Percentiles rank a stretch among this genome's conserved stretches.
Conservation (phyloP, 768 basidiomycete species). For the Asterophora lycoperdoides region DNA sequence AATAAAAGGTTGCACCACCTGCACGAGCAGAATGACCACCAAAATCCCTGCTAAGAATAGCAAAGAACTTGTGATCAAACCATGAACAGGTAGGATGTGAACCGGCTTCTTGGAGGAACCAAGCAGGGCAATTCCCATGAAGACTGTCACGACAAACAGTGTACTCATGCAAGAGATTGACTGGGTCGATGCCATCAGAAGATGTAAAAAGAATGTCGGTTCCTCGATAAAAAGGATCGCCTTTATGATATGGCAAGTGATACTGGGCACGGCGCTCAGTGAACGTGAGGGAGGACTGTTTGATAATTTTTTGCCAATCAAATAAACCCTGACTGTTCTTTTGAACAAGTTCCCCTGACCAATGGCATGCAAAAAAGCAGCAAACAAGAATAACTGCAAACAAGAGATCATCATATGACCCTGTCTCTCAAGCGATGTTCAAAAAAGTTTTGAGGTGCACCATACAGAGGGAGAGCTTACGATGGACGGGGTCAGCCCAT, state of each 20-base stretch:
- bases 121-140: slow-evolving; percentile 10
- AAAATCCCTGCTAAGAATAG: slow-evolving; percentile 13
- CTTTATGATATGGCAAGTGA: slow-evolving; percentile 27
- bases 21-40: slow-evolving; percentile 21
- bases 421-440: not conserved
- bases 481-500: not conserved
- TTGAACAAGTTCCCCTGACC: slow-evolving; percentile 20
- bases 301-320: slow-evolving; percentile 26
- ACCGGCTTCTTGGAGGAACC: slow-evolving; percentile 20
- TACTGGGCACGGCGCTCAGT: slow-evolving; percentile 5
- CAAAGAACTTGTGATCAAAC: slow-evolving; percentile 19
- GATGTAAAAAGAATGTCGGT: slow-evolving; percentile 19
- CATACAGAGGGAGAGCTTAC: not conserved
- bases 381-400: slow-evolving; percentile 18
- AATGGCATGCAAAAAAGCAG: slow-evolving; percentile 26
- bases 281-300: slow-evolving; percentile 2
- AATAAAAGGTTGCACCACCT: slow-evolving; percentile 16
- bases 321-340: slow-evolving; percentile 7
- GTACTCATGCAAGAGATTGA: slow-evolving; percentile 4
- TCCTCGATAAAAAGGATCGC: slow-evolving; percentile 23
- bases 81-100: slow-evolving; percentile 16
- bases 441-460: not conserved
- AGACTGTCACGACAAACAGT: slow-evolving; percentile 7
- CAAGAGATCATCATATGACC: slow-evolving; percentile 6
- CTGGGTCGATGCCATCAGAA: too few relatives aligned